Conservation (phyloP, 208 protist species). For the Trypanosoma caninum region DNA sequence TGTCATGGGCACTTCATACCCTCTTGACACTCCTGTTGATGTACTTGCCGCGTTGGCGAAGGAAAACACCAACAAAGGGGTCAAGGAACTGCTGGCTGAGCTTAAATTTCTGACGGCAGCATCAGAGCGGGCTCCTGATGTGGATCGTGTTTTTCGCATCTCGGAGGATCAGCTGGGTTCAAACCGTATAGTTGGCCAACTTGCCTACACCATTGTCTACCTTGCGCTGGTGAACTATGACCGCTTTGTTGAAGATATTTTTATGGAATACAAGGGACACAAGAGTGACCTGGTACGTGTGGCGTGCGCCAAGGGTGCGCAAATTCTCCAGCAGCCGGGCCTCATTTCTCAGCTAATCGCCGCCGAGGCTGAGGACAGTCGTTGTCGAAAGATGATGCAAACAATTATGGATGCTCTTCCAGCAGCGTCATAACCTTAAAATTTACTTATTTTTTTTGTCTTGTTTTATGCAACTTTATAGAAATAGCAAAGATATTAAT, state of each 20-base stretch:
- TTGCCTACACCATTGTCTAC: slow-evolving; percentile 90
- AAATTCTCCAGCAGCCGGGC: slow-evolving; percentile 69
- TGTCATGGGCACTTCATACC: slow-evolving; percentile 85
- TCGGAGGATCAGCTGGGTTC: slow-evolving; percentile 77
- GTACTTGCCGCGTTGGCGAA: slow-evolving; percentile 76
- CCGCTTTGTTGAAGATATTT: slow-evolving; percentile 78
- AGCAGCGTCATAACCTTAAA: not conserved
- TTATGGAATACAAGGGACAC: slow-evolving; percentile 62
- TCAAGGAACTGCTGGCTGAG: slow-evolving; percentile 75
- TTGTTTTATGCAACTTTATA: not conserved
- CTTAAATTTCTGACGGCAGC: slow-evolving; percentile 75
- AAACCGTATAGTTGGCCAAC: slow-evolving; percentile 82
- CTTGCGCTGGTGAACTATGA: slow-evolving; percentile 75
- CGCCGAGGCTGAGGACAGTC: slow-evolving; percentile 65
- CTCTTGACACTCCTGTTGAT: slow-evolving; percentile 86
- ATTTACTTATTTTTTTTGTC: not conserved
- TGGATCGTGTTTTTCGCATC: slow-evolving; percentile 80
- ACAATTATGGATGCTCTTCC: not conserved
- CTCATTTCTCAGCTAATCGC: slow-evolving; percentile 67
- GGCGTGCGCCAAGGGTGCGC: slow-evolving; percentile 81
- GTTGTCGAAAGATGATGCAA: slow-evolving; percentile 63
- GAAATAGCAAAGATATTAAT: too few relatives aligned
- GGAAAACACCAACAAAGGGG: slow-evolving; percentile 61
- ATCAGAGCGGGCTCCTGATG: slow-evolving; percentile 57
- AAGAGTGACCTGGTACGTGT: slow-evolving; percentile 83